A percentile compares a stretch with the other conserved stretches of the same genome.
Evolutionary conservation across 2,329 filamentous ascomycete species (phyloP).

Genomic region (Fusarium anguioides): DNA sequence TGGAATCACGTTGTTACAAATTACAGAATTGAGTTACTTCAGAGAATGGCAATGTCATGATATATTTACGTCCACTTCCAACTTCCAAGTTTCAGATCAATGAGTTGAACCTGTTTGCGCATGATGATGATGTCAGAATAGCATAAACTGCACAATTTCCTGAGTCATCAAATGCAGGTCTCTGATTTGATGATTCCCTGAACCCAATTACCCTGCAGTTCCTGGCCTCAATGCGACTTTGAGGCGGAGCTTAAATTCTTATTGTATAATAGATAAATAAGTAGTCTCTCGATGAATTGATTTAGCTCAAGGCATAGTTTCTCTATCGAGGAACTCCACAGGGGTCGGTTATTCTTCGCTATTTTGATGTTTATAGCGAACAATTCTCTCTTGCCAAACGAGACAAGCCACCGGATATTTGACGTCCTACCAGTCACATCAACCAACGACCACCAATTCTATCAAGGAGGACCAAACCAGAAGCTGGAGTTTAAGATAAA

Average conservation of each 20-base stretch:
- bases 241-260: too few species aligned
- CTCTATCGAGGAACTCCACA: too few species aligned
- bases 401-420: too few species aligned
- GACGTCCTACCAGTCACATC: too few species aligned
- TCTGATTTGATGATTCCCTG: neutral
- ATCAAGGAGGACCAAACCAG: too few species aligned
- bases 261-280: too few species aligned
- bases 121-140: conserved; percentile 34
- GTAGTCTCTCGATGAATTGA: too few species aligned
- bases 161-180: neutral
- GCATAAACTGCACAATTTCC: neutral
- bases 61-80: conserved; percentile 22
- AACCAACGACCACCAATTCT: too few species aligned
- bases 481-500: neutral
- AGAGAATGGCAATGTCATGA: neutral
- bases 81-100: conserved; percentile 31
- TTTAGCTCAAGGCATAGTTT: too few species aligned
- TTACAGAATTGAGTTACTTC: rapidly evolving
- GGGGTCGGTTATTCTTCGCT: too few species aligned
- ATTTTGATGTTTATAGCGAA: too few species aligned
- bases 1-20: neutral
- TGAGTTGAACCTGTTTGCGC: conserved; percentile 13
- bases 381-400: too few species aligned
- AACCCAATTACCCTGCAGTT: neutral
- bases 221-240: neutral